Evolutionary conservation across 2,329 filamentous ascomycete species (phyloP), one percentile per base, ranked within the genome.

Genomic region (Colletotrichum musicola): DNA sequence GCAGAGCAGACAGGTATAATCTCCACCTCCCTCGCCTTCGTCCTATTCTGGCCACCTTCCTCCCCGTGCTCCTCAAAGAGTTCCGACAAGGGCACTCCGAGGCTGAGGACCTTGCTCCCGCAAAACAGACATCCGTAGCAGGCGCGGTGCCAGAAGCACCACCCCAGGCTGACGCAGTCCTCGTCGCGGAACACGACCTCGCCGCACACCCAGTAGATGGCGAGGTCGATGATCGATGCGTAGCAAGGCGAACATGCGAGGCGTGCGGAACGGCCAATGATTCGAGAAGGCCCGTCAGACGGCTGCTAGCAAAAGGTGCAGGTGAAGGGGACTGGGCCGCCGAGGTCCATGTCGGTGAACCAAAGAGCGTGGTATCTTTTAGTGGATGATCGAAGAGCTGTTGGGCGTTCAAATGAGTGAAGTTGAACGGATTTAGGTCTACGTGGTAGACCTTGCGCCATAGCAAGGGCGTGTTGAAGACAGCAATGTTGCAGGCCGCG

Each of bases 111-210:
- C 68, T 77, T 79, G 64, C 76, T 81, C 18, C 86, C 84, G 65
- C 80, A 89, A 46, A 88, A 76, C 69, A 89, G 73, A 73, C 86
- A 89, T 16, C 86, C 86, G 74, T 87, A 89, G 74, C 86, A 89
- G 1, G 76, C 79, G 46, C 81, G 79, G 73, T 89, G 87, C 87
- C 86, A 89, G 73, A 89, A 89, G 72, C 85, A 88, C 86, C 84
- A 89, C 0, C 86, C 86, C n/a, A 89, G 79, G 71, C 85, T 88
- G 47, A 89, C 84, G 70, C 84, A 85, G 66, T 88, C 86, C 25
- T 86, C 83, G 0, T 81, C 84, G 27, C 86, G 83, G 42, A 82
- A 81, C 13, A 89, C 81, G 50, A 86, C 75, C 74, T 88, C 85
- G 20, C 86, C 85, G 71, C 87, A 89, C 27, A 84, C 85, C 87